Evolutionary conservation across 2,329 filamentous ascomycete species (phyloP).

Genomic region (Ophiostoma australiae): DNA sequence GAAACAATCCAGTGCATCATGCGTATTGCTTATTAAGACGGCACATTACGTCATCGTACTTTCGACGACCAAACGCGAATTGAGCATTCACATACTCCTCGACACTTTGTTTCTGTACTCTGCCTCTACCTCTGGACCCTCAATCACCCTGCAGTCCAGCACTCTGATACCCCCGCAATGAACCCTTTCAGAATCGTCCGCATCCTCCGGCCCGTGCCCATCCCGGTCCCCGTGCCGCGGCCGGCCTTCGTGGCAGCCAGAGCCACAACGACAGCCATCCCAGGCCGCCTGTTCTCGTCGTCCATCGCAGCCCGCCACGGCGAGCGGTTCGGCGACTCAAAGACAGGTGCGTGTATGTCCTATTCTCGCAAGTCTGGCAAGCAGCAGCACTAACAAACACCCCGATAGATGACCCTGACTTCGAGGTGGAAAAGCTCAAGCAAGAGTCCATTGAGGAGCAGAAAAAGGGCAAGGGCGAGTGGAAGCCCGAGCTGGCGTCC

Average conservation of each 20-base stretch:
- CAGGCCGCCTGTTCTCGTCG: neutral
- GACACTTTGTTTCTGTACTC: too few species aligned
- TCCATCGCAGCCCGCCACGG: neutral
- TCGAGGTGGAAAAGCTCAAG: slow-evolving; percentile 55
- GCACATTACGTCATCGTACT: neutral
- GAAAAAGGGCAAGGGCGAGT: slow-evolving; percentile 63
- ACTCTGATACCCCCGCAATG: neutral
- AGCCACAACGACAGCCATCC: neutral
- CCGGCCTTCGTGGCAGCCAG: neutral
- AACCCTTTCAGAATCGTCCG: neutral
- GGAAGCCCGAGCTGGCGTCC: slow-evolving; percentile 72
- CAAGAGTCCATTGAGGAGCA: slow-evolving; percentile 60
- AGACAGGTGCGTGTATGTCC: neutral
- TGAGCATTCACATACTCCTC: too few species aligned
- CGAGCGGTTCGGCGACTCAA: neutral
- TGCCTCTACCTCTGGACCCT: neutral
- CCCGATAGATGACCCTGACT: slow-evolving; percentile 30
- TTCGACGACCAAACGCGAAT: neutral
- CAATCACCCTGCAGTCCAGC: neutral
- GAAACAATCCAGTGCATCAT: neutral
- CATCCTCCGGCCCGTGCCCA: neutral
- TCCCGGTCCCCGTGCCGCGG: slow-evolving; percentile 8
- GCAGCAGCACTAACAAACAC: neutral
- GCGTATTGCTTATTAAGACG: neutral
- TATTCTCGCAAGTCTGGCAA: too few species aligned